phyloP scores from a whole-genome alignment of 495 filamentous ascomycete species.

The Lindgomyces ingoldianus region DNA sequence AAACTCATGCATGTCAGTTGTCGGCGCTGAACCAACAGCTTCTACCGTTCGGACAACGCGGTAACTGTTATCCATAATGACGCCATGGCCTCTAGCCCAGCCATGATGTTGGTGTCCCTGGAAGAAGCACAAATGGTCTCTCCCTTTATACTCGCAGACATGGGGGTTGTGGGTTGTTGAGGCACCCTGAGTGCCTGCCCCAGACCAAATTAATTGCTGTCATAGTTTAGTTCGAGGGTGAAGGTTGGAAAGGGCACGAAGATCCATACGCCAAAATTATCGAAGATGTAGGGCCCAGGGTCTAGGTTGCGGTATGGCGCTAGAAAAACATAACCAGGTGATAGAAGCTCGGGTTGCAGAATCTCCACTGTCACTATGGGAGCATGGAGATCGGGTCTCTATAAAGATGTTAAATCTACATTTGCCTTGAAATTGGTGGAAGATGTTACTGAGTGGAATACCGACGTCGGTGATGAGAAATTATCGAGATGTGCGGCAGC shows the following conservation, averaged over 20 bases:
- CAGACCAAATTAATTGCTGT: conserved; percentile 39
- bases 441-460: no score
- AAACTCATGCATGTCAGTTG: conserved; percentile 25
- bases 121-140: conserved; percentile 57
- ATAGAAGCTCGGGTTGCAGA: conserved; percentile 36
- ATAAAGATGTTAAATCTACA: no score
- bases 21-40: conserved; percentile 30
- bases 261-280: conserved; percentile 34
- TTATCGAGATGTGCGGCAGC: no score
- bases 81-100: conserved; percentile 56
- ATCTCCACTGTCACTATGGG: conserved; percentile 37
- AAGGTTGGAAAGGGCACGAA: not conserved
- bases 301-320: conserved; percentile 41
- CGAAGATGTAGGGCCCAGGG: conserved; percentile 42
- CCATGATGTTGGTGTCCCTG: conserved; percentile 57
- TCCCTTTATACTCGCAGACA: conserved; percentile 45
- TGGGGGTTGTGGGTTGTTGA: conserved; percentile 40
- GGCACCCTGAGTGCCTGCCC: conserved; percentile 34
- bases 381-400: conserved; percentile 41
- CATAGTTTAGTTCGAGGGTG: not conserved
- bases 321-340: conserved; percentile 41
- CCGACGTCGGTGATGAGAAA: no score
- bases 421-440: no score
- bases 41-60: conserved; percentile 50
- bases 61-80: conserved; percentile 57